Evolutionary conservation across 116 monocot species (phyloP).

Genomic region (Dioscorea cayenensis): DNA sequence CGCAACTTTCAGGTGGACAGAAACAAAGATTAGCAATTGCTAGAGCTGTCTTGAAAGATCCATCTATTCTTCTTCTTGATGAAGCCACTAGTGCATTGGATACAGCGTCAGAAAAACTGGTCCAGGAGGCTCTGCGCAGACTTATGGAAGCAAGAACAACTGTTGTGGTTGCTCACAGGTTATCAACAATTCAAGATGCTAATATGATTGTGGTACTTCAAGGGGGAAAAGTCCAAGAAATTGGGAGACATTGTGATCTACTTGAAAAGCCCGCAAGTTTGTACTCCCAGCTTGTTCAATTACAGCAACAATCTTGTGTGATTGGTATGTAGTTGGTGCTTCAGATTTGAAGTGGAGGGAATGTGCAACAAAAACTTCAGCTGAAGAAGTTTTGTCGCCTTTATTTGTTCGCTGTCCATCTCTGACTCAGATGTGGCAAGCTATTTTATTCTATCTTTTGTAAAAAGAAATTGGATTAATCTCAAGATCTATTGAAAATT

Average conservation of each 20-base stretch:
- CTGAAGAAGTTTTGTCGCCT: not conserved
- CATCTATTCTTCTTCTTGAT: conserved; percentile 47
- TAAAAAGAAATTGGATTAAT: too few species aligned
- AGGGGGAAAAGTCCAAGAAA: conserved; percentile 26
- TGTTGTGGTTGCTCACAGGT: conserved; percentile 31
- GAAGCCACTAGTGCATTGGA: conserved; percentile 49
- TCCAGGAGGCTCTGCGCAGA: conserved; percentile 31
- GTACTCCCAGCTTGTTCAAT: conserved; percentile 11
- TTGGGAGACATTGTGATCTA: conserved; percentile 29
- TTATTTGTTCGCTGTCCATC: too few species aligned
- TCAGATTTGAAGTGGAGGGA: not conserved
- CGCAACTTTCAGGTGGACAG: conserved; percentile 39
- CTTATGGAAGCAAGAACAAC: conserved; percentile 38
- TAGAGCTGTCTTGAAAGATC: conserved; percentile 40
- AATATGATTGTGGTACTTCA: conserved; percentile 30
- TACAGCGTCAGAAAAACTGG: conserved; percentile 27
- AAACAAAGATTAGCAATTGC: conserved; percentile 49
- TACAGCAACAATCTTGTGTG: conserved; percentile 3
- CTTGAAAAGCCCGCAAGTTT: conserved; percentile 9
- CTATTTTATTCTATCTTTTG: too few species aligned
- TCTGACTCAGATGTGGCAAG: too few species aligned
- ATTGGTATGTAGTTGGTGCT: not conserved
- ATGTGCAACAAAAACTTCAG: not conserved
- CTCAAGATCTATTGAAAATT: too few species aligned
- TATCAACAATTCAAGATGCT: conserved; percentile 30